Evolutionary conservation across 2,329 filamentous ascomycete genomes (phyloP).

Genomic region (Colletotrichum plurivorum): DNA sequence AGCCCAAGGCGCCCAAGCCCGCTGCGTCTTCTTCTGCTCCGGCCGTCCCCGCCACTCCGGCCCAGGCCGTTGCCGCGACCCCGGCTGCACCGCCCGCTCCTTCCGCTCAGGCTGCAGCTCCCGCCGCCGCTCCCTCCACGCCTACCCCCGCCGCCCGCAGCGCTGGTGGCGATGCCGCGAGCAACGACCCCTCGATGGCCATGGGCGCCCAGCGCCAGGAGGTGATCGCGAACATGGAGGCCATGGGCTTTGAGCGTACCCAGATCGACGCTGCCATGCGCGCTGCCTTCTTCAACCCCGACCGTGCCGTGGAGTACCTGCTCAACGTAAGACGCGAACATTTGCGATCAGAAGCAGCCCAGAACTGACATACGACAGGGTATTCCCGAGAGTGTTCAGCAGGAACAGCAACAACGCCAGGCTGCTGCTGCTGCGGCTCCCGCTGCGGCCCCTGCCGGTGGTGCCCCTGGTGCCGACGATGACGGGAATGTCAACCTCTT

Average conservation of each 20-base stretch:
- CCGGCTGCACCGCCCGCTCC: conserved; percentile 66
- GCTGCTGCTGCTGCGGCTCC: conserved; percentile 59
- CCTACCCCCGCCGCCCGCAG: conserved; percentile 68
- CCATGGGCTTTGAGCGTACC: conserved; percentile 92
- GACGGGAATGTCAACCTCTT: conserved; percentile 88
- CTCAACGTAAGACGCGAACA: conserved; percentile 75
- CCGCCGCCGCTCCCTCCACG: conserved; percentile 65
- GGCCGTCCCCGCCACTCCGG: conserved; percentile 75
- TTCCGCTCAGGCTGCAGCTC: conserved; percentile 60
- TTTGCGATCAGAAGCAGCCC: not conserved
- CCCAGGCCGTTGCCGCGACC: conserved; percentile 65
- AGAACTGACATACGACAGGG: conserved; percentile 68
- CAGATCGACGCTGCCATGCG: conserved; percentile 96
- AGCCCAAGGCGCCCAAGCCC: conserved; percentile 79
- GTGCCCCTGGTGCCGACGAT: conserved; percentile 61
- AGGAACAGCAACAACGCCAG: conserved; percentile 73
- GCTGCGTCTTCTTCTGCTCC: conserved; percentile 70
- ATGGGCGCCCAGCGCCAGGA: conserved; percentile 87
- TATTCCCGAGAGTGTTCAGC: conserved; percentile 87
- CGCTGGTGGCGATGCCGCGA: conserved; percentile 61
- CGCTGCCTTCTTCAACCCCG: conserved; percentile 96
- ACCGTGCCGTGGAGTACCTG: conserved; percentile 97
- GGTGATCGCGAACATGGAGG: conserved; percentile 93
- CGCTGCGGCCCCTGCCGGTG: conserved; percentile 47
- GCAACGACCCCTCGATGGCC: conserved; percentile 82